Evolutionary conservation across 2,329 filamentous ascomycete species (phyloP).

Genomic region (Pezicula carpinea): DNA sequence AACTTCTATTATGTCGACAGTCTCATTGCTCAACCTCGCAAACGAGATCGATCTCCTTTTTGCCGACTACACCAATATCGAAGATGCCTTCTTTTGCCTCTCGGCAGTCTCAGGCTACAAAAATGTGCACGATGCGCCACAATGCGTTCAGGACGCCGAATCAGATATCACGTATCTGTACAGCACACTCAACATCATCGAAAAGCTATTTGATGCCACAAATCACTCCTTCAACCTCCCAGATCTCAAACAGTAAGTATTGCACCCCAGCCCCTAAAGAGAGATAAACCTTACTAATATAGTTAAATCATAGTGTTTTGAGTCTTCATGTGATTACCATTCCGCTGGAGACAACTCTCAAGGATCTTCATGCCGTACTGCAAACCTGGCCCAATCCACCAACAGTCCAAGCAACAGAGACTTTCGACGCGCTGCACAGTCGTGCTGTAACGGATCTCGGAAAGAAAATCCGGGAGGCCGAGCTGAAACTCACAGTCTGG

Average conservation of each 20-base stretch:
- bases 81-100: neutral
- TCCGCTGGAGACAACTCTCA: neutral
- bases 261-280: neutral
- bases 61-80: neutral
- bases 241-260: neutral
- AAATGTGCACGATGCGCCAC: neutral
- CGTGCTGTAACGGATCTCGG: neutral
- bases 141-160: neutral
- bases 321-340: neutral
- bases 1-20: neutral
- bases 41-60: neutral
- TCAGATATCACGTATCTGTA: neutral
- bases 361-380: neutral
- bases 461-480: neutral
- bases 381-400: neutral
- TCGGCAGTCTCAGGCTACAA: neutral
- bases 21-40: neutral
- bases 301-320: neutral
- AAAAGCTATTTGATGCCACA: neutral
- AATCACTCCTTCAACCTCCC: neutral
- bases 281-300: neutral
- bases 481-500: neutral
- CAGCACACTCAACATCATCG: neutral
- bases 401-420: neutral
- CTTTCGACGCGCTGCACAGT: neutral